Base-by-base conservation (phyloP, 148 eudicot species). In the Heliamphora exappendiculata region DNA sequence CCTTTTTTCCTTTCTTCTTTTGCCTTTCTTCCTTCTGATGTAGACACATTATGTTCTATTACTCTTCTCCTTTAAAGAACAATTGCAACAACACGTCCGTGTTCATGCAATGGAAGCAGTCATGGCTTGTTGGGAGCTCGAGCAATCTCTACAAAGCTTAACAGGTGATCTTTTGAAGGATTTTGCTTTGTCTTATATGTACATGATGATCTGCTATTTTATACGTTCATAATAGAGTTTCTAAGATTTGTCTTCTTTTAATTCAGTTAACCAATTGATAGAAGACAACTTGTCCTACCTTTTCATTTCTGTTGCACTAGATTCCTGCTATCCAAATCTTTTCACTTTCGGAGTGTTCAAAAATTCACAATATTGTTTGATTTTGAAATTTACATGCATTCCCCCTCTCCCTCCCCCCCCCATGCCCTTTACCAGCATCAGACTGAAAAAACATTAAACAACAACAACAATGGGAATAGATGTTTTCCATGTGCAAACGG, bases 41-140 rank as follows among this genome's bases (percentile, higher is more conserved):
- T 42, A 94, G 98, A 91, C 97, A 33, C 95, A 94, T 82, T 94
- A 94, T 84, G 93, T 90, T 63, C 89, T 94, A 73, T 67, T 94
- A 81, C 91, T 94, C 26, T 94, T 89, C 63, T 90, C 98, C 39
- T 94, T 94, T 57, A 94, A 92, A 84, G 98, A 94, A 80, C 97
- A 92, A 85, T 78, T 94, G 42, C 98, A 94, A 75, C 98, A 94
- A 76, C 98, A 94, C 70, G 98, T 94, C 36, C 93, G 98, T 9
- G 97, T 94, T 59, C 98, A 94, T 84, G 98, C 98, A 67, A 92
- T 94, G 97, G 98, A 94, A 87, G 97, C 98, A 70, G 98, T 94
- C 79, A 94, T 92, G 97, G 98, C 97, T 39, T 94, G 98, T 82
- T 92, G 98, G 97, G 98, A 94, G 84, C 89, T 94, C n/a, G 98